Evolutionary conservation across 768 basidiomycete species (phyloP), one percentile per base, ranked within the genome.

Genomic region (Pleurotus sapidus): DNA sequence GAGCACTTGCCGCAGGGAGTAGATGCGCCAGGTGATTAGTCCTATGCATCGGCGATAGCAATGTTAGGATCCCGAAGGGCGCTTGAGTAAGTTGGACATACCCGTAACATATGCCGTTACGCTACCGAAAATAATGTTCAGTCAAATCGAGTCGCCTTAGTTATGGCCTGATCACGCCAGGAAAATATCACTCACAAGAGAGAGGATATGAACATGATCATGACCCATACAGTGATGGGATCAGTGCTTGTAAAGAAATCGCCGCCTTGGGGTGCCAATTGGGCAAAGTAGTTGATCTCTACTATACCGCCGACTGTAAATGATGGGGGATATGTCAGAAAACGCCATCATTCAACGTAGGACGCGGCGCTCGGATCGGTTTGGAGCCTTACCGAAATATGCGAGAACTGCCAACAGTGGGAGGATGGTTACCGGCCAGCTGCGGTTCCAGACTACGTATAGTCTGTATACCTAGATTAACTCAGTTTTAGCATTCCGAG

Each of bases 201-300:
- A 24, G 49, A 24, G 11, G 49, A 50, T n/a, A 50, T n/a, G 27
- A 50, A 24, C 49, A 50, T 50, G 23, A 50, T n/a, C n/a, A 50
- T 27, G 15, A 27, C 27, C 49, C 49, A 50, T 17, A 34, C 34
- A 14, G 23, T 24, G n/a, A 50, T 50, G 27, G 23, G 23, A n/a
- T 25, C 49, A 27, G 27, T 27, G 27, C 27, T 50, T 15, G n/a
- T 12, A 8, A 45, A 45, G 42, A 45, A 45, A 45, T 23, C 17
- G n/a, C 42, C 20, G n/a, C 42, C 42, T 34, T 48, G 23, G 0
- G 49, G 11, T 50, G n/a, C n/a, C 15, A 34, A 34, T 30, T 34
- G 49, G 20, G 49, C 11, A 38, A 50, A 38, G 12, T 50, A 27
- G 37, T 50, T 20, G 23, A 27, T 50, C 30, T 50, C 49, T 12